phyloP scores from a whole-genome alignment of 768 basidiomycete species.

The Mycena polygramma region DNA sequence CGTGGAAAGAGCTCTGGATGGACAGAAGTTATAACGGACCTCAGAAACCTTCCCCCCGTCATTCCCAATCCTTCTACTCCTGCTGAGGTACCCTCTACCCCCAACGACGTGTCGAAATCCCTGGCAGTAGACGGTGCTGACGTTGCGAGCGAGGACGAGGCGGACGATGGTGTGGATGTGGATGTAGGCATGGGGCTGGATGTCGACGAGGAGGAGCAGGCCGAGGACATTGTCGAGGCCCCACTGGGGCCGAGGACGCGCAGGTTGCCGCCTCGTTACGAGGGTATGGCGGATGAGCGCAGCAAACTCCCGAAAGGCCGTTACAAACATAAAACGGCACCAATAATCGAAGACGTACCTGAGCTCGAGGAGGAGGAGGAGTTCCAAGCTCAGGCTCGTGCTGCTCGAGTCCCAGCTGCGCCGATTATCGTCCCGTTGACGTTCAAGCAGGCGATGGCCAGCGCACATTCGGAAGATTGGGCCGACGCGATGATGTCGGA shows the following conservation, averaged over 20 bases:
- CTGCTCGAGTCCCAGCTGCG: not conserved
- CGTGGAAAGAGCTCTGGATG: not conserved
- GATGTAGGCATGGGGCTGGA: not conserved
- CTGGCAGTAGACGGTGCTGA: not conserved
- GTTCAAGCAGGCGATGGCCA: slow-evolving; percentile 3
- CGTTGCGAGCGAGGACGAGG: not conserved
- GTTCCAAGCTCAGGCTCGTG: not conserved
- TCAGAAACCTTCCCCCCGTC: not conserved
- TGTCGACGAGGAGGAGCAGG: not conserved
- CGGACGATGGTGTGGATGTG: not conserved
- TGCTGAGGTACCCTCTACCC: not conserved
- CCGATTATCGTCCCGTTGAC: not conserved
- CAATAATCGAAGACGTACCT: not conserved
- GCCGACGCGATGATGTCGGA: not conserved
- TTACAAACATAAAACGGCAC: not conserved
- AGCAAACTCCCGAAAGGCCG: not conserved
- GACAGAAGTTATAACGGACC: not conserved
- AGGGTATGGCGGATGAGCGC: slow-evolving; percentile 1
- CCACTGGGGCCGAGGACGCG: not conserved
- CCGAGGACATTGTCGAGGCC: not conserved
- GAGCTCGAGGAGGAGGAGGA: slow-evolving; percentile 12
- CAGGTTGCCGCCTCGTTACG: not conserved
- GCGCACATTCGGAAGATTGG: not conserved
- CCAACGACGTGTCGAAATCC: not conserved
- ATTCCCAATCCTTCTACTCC: not conserved